phyloP scores from a whole-genome alignment of 176 grass and related monocot genomes.

The Microstegium vimineum region DNA sequence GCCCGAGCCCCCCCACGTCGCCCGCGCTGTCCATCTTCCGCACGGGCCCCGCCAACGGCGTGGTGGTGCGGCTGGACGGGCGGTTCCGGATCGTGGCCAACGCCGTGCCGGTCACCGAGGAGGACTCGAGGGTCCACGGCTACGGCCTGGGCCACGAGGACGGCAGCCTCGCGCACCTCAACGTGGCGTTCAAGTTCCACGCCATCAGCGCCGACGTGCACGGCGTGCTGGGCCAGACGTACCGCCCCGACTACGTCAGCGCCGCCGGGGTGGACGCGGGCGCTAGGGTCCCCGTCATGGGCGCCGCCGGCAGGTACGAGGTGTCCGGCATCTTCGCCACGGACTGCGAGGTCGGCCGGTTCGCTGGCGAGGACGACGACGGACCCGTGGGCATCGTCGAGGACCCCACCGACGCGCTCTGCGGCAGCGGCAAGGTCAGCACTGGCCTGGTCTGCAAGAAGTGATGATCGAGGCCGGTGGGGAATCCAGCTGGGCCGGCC shows the following conservation, averaged over 20 bases:
- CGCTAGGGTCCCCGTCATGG: conserved; percentile 49
- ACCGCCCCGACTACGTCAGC: conserved; percentile 37
- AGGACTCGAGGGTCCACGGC: conserved; percentile 46
- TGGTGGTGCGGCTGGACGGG: conserved; percentile 49
- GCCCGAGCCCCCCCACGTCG: too few species aligned
- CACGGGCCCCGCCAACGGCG: conserved; percentile 37
- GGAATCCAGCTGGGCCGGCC: not conserved
- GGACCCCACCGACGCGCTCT: conserved; percentile 25
- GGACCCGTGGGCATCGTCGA: not conserved
- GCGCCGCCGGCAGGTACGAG: conserved; percentile 26
- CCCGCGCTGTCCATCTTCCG: conserved; percentile 28
- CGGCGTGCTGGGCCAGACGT: conserved; percentile 59
- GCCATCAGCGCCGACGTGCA: conserved; percentile 45
- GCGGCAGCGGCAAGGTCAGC: conserved; percentile 35
- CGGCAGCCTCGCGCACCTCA: conserved; percentile 56
- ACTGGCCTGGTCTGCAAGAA: conserved; percentile 58
- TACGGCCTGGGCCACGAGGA: conserved; percentile 30
- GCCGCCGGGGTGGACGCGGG: conserved; percentile 38
- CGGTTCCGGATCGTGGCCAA: conserved; percentile 43
- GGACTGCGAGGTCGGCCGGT: conserved; percentile 43
- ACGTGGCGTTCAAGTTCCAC: conserved; percentile 56
- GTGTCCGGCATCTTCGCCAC: conserved; percentile 39
- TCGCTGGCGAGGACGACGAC: conserved; percentile 2
- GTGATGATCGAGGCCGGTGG: not conserved
- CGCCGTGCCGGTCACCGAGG: conserved; percentile 47